Conservation (phyloP, 495 filamentous ascomycete genomes). For the Trichocladium uniseriatum region DNA sequence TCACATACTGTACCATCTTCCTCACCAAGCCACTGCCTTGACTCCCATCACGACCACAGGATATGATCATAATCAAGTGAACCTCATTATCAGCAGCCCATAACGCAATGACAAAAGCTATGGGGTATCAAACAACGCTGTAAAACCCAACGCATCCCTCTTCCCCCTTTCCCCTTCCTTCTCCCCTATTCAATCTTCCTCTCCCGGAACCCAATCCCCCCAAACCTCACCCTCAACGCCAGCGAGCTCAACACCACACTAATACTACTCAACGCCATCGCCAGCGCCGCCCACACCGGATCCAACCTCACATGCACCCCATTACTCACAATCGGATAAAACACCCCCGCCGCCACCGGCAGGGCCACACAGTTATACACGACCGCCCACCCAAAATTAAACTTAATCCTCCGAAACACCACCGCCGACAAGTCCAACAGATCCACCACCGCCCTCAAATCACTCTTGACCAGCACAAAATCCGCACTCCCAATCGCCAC, state of each 20-base stretch:
- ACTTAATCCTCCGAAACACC: slow-evolving; percentile 69
- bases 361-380: slow-evolving; percentile 72
- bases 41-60: too few relatives aligned
- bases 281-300: slow-evolving; percentile 77
- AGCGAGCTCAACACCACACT: slow-evolving; percentile 69
- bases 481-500: slow-evolving; percentile 73
- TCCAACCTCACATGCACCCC: slow-evolving; percentile 49
- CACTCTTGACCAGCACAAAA: slow-evolving; percentile 74
- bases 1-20: too few relatives aligned
- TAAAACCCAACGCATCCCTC: not conserved
- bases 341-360: slow-evolving; percentile 73
- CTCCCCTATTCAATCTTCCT: slow-evolving; percentile 13
- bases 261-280: slow-evolving; percentile 80
- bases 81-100: too few relatives aligned
- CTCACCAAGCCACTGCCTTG: too few relatives aligned
- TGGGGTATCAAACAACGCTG: too few relatives aligned
- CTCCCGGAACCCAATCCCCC: slow-evolving; percentile 42
- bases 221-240: slow-evolving; percentile 45
- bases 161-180: not conserved
- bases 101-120: too few relatives aligned
- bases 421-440: slow-evolving; percentile 59
- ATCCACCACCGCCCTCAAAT: slow-evolving; percentile 59
- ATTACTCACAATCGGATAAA: slow-evolving; percentile 59
- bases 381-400: slow-evolving; percentile 88
- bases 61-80: too few relatives aligned